A percentile compares a stretch with the other conserved stretches of the same genome.
Conservation (phyloP, 2,329 filamentous ascomycete genomes). For the Beauveria sp. region DNA sequence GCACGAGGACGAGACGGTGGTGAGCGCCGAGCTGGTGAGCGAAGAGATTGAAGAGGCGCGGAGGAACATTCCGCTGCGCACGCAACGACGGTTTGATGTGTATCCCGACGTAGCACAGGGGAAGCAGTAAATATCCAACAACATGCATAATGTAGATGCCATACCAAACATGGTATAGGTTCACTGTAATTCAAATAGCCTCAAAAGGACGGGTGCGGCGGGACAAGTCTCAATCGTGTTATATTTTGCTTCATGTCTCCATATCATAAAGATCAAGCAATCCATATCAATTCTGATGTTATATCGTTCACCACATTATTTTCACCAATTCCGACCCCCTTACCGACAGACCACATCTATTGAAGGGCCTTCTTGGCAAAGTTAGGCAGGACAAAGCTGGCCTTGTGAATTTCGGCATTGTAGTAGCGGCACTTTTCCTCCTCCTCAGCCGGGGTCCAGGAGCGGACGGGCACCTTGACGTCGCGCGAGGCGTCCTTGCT, state of each 20-base stretch:
- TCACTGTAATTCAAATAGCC: neutral
- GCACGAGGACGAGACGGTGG: conserved; percentile 67
- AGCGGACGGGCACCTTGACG: conserved; percentile 76
- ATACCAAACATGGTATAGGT: neutral
- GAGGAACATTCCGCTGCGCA: conserved; percentile 74
- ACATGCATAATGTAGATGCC: neutral
- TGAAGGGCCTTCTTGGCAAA: conserved; percentile 76
- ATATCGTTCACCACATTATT: conserved; percentile 3
- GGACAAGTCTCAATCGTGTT: neutral
- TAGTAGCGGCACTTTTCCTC: conserved; percentile 93
- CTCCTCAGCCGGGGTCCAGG: conserved; percentile 81
- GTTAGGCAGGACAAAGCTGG: conserved; percentile 84
- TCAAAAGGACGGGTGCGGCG: neutral
- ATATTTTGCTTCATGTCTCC: neutral
- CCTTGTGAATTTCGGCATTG: conserved; percentile 93
- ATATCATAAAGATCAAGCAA: neutral
- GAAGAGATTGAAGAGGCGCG: conserved; percentile 66
- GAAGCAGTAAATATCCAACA: conserved; percentile 13
- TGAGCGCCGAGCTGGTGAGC: conserved; percentile 63
- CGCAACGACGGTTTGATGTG: conserved; percentile 86
- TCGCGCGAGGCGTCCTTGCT: conserved; percentile 84
- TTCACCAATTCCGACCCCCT: neutral
- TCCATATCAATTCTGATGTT: neutral
- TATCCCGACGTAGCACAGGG: conserved; percentile 78
- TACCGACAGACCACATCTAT: conserved; percentile 26